These are phyloP conservation scores for Calonectria crousiana DNA, from an alignment of 2,329 filamentous ascomycete species.

Conservation along the genomic window DNA sequence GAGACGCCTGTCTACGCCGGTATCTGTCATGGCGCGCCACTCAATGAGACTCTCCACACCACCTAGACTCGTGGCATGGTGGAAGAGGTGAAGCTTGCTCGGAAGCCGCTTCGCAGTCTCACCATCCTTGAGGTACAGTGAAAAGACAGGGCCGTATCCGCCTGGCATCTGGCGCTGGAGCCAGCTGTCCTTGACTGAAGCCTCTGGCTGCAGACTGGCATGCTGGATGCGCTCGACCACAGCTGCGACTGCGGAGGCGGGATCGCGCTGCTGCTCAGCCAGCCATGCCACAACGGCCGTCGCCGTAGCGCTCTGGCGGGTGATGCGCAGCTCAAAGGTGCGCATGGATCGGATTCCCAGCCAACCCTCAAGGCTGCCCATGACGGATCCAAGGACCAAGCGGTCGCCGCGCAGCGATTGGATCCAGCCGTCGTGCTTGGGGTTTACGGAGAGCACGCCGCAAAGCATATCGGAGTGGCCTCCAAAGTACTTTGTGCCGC, in stretches of 20 bases:
- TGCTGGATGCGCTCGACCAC: conserved; percentile 76
- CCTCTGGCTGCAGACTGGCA: conserved; percentile 81
- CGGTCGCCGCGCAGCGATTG: conserved; percentile 74
- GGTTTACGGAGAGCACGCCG: conserved; percentile 80
- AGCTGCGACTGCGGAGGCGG: conserved; percentile 58
- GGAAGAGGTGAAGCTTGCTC: conserved; percentile 84
- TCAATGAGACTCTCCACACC: conserved; percentile 97
- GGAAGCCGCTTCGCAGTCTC: conserved; percentile 77
- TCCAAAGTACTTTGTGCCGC: conserved; percentile 95
- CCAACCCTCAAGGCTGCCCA: conserved; percentile 94
- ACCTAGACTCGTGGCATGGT: conserved; percentile 93
- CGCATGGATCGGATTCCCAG: conserved; percentile 87
- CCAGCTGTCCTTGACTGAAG: conserved; percentile 73
- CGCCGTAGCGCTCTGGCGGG: conserved; percentile 80
- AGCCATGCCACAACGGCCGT: conserved; percentile 80
- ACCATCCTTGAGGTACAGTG: conserved; percentile 73
- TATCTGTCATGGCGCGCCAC: conserved; percentile 93
- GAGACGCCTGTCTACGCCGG: conserved; percentile 76
- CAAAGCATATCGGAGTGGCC: conserved; percentile 95
- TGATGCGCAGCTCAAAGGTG: conserved; percentile 86
- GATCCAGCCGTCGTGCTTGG: conserved; percentile 68
- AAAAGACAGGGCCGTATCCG: conserved; percentile 91
- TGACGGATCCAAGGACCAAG: conserved; percentile 82
- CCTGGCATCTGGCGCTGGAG: conserved; percentile 88
- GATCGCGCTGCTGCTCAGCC: conserved; percentile 57